Evolutionary conservation across 768 basidiomycete genomes (phyloP).

Genomic region (Leccinum fibrillosum): DNA sequence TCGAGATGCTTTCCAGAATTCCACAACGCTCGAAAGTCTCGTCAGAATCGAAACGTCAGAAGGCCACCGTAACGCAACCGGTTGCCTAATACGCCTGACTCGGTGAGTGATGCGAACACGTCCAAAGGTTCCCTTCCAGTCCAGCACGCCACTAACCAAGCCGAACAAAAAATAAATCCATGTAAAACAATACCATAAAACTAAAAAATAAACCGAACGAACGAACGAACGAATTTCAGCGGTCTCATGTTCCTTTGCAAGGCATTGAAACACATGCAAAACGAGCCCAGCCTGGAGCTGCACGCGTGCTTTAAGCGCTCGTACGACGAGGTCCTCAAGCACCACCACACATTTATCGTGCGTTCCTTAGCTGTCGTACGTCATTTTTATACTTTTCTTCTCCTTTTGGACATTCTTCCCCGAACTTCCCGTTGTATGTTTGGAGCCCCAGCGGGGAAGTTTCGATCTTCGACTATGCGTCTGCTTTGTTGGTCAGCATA

Average conservation of each 20-base stretch:
- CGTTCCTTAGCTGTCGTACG: conserved; percentile 44
- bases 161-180: conserved; percentile 2
- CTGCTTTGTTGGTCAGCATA: neutral
- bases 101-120: conserved; percentile 43
- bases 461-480: neutral
- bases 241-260: conserved; percentile 67
- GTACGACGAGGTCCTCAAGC: conserved; percentile 64
- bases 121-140: neutral
- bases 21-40: conserved; percentile 58
- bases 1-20: conserved; percentile 39
- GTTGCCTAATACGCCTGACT: conserved; percentile 61
- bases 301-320: conserved; percentile 68
- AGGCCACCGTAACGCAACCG: conserved; percentile 47
- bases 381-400: conserved; percentile 5
- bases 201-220: neutral
- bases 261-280: conserved; percentile 64
- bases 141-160: neutral
- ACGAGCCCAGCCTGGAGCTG: conserved; percentile 49
- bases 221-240: conserved; percentile 32
- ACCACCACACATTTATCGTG: conserved; percentile 66
- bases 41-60: conserved; percentile 49
- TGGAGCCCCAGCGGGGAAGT: neutral
- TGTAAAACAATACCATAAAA: neutral
- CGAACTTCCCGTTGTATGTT: neutral
- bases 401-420: neutral